These are phyloP conservation scores for Trichomonas tenax DNA, from an alignment of 208 protist species.

Conservation along the genomic window DNA sequence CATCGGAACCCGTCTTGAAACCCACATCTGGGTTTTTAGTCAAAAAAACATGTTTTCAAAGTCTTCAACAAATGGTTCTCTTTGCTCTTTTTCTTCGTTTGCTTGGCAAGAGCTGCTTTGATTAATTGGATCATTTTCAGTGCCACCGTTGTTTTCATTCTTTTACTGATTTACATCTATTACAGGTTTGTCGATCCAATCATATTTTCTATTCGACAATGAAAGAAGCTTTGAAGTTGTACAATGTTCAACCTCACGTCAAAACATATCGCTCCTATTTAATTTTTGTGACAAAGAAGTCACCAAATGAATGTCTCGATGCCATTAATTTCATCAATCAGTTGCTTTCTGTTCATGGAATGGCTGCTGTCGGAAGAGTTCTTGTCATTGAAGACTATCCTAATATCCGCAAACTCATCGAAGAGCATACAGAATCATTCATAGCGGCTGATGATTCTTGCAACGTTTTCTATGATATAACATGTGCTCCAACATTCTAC, in stretches of 20 bases:
- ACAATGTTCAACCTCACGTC: constrained; percentile 6
- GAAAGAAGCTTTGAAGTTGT: neutral
- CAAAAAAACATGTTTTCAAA: neutral
- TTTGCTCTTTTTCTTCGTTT: neutral
- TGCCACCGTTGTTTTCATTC: neutral
- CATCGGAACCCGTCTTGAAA: too few species aligned
- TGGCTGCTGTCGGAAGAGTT: neutral
- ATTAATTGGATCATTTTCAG: neutral
- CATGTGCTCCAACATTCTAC: neutral
- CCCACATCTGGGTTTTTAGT: too few species aligned
- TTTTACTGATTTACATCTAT: neutral
- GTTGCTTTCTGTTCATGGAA: neutral
- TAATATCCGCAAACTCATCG: neutral
- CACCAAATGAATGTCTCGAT: neutral
- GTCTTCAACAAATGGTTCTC: neutral
- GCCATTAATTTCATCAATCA: neutral
- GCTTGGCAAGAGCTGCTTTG: neutral
- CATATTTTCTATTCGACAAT: neutral
- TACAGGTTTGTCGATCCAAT: neutral
- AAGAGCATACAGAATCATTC: neutral
- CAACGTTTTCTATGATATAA: constrained; percentile 3
- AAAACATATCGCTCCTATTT: neutral
- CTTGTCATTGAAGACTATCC: neutral
- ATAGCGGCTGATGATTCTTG: neutral
- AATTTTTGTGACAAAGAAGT: neutral